Base-by-base conservation (phyloP, 2,329 filamentous ascomycete species). In the Magnaporthiopsis incrustans region DNA sequence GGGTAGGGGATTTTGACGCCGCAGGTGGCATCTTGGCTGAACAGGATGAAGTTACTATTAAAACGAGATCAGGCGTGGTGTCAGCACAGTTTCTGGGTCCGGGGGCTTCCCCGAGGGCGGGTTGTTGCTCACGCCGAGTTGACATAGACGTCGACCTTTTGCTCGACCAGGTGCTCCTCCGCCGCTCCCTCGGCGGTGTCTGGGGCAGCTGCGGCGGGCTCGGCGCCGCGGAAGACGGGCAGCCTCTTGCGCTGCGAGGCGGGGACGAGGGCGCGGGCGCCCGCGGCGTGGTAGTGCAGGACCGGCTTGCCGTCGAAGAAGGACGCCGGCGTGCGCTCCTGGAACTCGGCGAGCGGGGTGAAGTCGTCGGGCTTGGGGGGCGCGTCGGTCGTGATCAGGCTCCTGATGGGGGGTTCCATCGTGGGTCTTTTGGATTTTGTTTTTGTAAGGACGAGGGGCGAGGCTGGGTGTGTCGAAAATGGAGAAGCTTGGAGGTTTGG, bases 1-100 rank as follows among this genome's bases (percentile, higher is more conserved):
- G 87, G 89, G 74, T 92, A 94, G 0, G 89, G 85, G 68, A 93
- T 89, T 57, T 85, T 81, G 59, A 91, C 76, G 67, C 90, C 90
- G 25, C 77, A 81, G 50, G 80, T 78, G 15, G 79, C 81, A 4
- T 81, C 73, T 15, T 77, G 74, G 68, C 87, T 88, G 77, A 86
- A 92, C 66, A 93, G 74, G 18, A 80, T 85, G 64, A 93, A 79
- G 69, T 81, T 77, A 69, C 83, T 83, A 70, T 25, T 8, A n/a
- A 30, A 7, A 5, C 4, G 12, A 33, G 3, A 18, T n/a, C n/a
- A 22, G 56, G 32, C 67, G 64, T 71, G 44, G 72, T 78, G 57
- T 14, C n/a, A 64, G 15, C 3, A 63, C 12, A 25, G n/a, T 57
- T 57, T 57, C 26, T 57, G 3, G 53, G 53, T 57, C 35, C 3